phyloP scores from a whole-genome alignment of 345 rosid species.

The Laguncularia racemosa region DNA sequence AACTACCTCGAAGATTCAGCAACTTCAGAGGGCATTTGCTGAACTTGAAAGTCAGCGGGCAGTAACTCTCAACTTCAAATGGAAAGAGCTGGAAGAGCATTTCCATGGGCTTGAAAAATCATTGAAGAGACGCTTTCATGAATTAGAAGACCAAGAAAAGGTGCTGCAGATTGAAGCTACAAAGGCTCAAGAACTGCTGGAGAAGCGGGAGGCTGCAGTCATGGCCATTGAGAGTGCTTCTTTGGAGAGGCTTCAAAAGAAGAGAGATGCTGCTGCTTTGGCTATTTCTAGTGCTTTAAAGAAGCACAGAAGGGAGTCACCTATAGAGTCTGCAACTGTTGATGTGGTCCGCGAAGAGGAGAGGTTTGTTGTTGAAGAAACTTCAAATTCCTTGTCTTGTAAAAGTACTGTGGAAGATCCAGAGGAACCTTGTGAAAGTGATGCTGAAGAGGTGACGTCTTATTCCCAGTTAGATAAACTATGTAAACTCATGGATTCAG shows the following conservation, averaged over 20 bases:
- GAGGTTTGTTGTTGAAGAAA: slow-evolving; percentile 29
- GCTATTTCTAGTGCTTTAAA: slow-evolving; percentile 53
- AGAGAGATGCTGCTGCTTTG: slow-evolving; percentile 80
- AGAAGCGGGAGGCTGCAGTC: slow-evolving; percentile 77
- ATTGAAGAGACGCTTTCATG: slow-evolving; percentile 95
- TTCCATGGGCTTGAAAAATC: slow-evolving; percentile 97
- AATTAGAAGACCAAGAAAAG: slow-evolving; percentile 93
- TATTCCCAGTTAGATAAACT: slow-evolving; percentile 75
- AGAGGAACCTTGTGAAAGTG: slow-evolving; percentile 41
- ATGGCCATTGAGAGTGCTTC: slow-evolving; percentile 73
- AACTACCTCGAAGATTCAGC: slow-evolving; percentile 81
- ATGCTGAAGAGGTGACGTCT: slow-evolving; percentile 45
- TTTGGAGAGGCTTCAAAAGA: slow-evolving; percentile 75
- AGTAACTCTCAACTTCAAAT: slow-evolving; percentile 76
- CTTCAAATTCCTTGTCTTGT: slow-evolving; percentile 34
- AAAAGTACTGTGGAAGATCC: slow-evolving; percentile 48
- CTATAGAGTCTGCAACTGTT: slow-evolving; percentile 29
- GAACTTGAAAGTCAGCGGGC: slow-evolving; percentile 96
- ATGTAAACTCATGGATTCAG: slow-evolving; percentile 81
- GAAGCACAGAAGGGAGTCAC: slow-evolving; percentile 47
- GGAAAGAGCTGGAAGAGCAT: slow-evolving; percentile 98
- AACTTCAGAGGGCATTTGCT: slow-evolving; percentile 99
- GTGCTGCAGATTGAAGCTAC: slow-evolving; percentile 66
- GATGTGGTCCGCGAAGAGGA: slow-evolving; percentile 33
- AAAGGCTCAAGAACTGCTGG: slow-evolving; percentile 67